Base-by-base conservation (phyloP, 2,329 filamentous ascomycete species). In the Ilyonectria robusta region DNA sequence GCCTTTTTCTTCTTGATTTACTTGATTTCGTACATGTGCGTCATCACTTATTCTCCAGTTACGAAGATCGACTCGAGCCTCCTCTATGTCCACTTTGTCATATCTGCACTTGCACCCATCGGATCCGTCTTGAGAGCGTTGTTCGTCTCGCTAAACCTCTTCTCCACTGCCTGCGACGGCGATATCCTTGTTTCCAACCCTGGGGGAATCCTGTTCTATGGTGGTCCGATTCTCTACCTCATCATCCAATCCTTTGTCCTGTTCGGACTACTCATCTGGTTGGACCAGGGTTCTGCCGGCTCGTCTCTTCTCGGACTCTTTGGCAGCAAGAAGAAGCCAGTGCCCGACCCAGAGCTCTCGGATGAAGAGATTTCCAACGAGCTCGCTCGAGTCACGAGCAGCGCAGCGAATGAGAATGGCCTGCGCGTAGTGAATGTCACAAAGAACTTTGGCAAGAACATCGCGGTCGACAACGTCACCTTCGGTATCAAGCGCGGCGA, bases 391-490 rank as follows among this genome's bases (percentile, higher is more conserved):
- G 88, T 94, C 29, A 89, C 87, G 23, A 71, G 69, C 37, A 62
- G 65, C 17, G 74, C 72, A 13, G 71, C 74, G 6, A 73, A 77
- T 3, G 78, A 81, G 2, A 91, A 94, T 71, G 93, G 93, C 17
- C 88, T 98, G 17, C 89, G 91, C n/a, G 93, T 97, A 5, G 81
- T 93, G 48, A 89, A 97, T 77, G 83, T 97, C 2, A 94, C 91
- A 35, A 98, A 97, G 79, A 86, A 88, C 0, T 98, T 97, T 72
- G 89, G 90, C 15, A 86, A 86, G 68, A 91, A 92, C 72, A 89
- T 91, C 1, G 95, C 94, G 3, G 94, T 98, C n/a, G 91, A 97
- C 73, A 93, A 97, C 74, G 89, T 97, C 47, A 93, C 92, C 0
- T 97, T 98, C 75, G 92, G 92, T 19, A 92, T 98, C 35, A 88